Base-by-base conservation (phyloP, 1,139 yeast species). In the Candida labiduridarum region DNA sequence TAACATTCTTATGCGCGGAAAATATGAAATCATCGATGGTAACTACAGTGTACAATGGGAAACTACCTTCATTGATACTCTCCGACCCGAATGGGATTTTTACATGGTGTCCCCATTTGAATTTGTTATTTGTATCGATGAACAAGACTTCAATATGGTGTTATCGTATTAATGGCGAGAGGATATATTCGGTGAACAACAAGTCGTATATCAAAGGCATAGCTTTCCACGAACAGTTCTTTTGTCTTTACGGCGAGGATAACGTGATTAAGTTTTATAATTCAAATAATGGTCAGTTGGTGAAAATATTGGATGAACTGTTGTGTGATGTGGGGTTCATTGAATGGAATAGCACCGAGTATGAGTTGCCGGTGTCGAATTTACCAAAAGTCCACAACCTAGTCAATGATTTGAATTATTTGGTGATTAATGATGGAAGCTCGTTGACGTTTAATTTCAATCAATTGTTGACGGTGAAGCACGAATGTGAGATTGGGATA, bases 81-180 rank as follows among this genome's bases (percentile, higher is more conserved):
- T 29, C 42, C 10, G 56, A 51, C 31, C 51, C 52, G 4, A 36
- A 42, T 35, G 42, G 50, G 46, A 67, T 75, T 45, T 58, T 80
- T 48, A 68, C 74, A 49, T 79, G 85, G 80, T 81, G 85, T 59
- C 87, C 87, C 0, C 69, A 76, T 10, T 76, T 82, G 72, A 82
- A 82, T 56, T 66, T 83, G 41, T 59, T 83, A 38, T 78, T 82
- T 22, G 65, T 82, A 4, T 71, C 80, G 44, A 76, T 76, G 70
- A 74, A 77, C 46, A 72, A 69, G 45, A 75, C 69, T 51, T 74
- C 83, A 9, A 71, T 82, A 18, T 73, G 80, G 76, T 78, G 82
- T 14, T 80, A 77, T 53, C 68, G 88, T 43, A 65, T 78, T 45
- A 80, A 79, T 53, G 87, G 87, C 0, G 83, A 80, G 53, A 61